Percentiles rank a stretch among this genome's conserved stretches.
phyloP scores from a whole-genome alignment of 805 yeast species.

The Torulaspora maleeae region DNA sequence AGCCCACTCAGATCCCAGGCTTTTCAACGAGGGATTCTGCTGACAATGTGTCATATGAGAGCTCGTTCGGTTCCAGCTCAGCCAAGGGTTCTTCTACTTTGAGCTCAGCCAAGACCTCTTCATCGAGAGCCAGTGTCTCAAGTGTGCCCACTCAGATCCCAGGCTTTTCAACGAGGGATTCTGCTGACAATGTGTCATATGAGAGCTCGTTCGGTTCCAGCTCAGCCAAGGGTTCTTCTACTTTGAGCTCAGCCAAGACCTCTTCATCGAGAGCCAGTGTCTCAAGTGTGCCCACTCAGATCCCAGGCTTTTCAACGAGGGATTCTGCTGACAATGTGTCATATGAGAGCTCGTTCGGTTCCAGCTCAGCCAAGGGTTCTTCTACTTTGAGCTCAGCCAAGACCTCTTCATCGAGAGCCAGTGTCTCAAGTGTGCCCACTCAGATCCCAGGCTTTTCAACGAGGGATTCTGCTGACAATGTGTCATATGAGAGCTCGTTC shows the following conservation, averaged over 20 bases:
- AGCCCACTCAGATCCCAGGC: too few relatives aligned
- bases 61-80: not conserved
- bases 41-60: too few relatives aligned
- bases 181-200: not conserved
- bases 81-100: not conserved
- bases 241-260: not conserved
- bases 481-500: not conserved
- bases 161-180: not conserved
- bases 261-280: not conserved
- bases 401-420: not conserved
- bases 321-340: too few relatives aligned
- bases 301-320: too few relatives aligned
- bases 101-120: not conserved
- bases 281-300: too few relatives aligned
- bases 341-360: not conserved
- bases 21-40: too few relatives aligned
- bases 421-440: too few relatives aligned
- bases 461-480: not conserved
- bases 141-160: not conserved
- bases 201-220: too few relatives aligned
- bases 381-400: not conserved
- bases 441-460: not conserved
- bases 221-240: not conserved
- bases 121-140: too few relatives aligned
- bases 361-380: not conserved